Percentiles rank a stretch among this genome's conserved stretches.
Evolutionary conservation across 805 yeast genomes (phyloP).

Genomic region (Candida silvicultrix): DNA sequence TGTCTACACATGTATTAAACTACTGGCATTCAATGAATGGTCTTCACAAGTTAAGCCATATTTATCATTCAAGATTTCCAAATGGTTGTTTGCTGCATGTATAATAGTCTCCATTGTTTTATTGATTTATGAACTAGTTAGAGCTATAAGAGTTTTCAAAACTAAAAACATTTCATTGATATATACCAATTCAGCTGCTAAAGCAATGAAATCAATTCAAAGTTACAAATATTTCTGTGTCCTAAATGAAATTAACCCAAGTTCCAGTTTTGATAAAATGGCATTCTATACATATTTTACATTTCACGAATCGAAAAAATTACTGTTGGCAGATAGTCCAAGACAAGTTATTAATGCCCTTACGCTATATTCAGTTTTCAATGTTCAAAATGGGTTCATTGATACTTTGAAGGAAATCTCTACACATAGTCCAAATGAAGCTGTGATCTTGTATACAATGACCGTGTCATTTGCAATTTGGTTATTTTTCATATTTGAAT

Average conservation of each 20-base stretch:
- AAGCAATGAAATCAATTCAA: conserved; percentile 47
- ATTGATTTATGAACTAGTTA: conserved; percentile 46
- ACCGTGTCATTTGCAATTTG: conserved; percentile 68
- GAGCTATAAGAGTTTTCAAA: conserved; percentile 52
- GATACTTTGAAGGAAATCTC: conserved; percentile 51
- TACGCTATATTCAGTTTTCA: conserved; percentile 51
- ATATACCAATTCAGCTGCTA: conserved; percentile 62
- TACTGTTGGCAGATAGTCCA: conserved; percentile 77
- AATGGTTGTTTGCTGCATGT: conserved; percentile 78
- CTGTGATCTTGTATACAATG: conserved; percentile 72
- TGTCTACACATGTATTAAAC: conserved; percentile 69
- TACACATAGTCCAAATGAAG: conserved; percentile 52
- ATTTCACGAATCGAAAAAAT: conserved; percentile 52
- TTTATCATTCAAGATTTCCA: conserved; percentile 43
- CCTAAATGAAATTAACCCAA: conserved; percentile 63
- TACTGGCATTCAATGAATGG: conserved; percentile 71
- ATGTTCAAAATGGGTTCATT: conserved; percentile 25
- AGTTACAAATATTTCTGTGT: conserved; percentile 68
- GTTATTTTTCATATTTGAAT: conserved; percentile 56
- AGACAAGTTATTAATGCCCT: conserved; percentile 80
- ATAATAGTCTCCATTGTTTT: conserved; percentile 64
- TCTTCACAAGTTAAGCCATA: conserved; percentile 44
- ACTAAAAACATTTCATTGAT: conserved; percentile 63
- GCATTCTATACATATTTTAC: conserved; percentile 62
- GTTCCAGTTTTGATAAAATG: conserved; percentile 56